A percentile compares a stretch with the other conserved stretches of the same genome.
These are phyloP conservation scores for Aspergillus bombycis DNA, from an alignment of 2,329 filamentous ascomycete species.

Conservation along the genomic window DNA sequence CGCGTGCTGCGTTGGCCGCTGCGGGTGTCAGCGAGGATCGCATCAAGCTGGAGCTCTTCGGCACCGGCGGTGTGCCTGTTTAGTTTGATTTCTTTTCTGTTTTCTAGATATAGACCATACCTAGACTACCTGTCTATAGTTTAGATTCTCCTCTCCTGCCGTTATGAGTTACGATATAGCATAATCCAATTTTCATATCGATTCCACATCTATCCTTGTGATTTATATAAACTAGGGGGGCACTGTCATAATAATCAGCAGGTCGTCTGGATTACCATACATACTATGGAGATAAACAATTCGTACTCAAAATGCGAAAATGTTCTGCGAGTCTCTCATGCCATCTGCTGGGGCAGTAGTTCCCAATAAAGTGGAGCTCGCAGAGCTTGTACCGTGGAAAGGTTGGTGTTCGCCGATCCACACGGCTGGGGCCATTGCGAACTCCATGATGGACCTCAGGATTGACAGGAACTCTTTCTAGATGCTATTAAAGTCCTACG, in stretches of 20 bases:
- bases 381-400: not conserved
- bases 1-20: conserved; percentile 55
- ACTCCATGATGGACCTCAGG: no score
- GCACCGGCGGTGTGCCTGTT: conserved; percentile 52
- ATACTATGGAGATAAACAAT: no score
- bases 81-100: not conserved
- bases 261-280: not conserved
- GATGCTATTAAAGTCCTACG: no score
- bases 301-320: no score
- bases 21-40: conserved; percentile 61
- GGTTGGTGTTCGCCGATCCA: not conserved
- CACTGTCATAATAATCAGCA: no score
- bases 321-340: no score
- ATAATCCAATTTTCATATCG: not conserved
- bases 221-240: no score
- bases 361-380: not conserved
- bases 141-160: not conserved
- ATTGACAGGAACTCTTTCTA: not conserved
- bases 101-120: not conserved
- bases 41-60: conserved; percentile 70
- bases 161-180: not conserved
- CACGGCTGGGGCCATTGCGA: no score
- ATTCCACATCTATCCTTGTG: not conserved
- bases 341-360: no score
- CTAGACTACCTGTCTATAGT: not conserved